Evolutionary conservation across 768 basidiomycete species (phyloP).

Genomic region (Lanmaoa pseudosensibilis): DNA sequence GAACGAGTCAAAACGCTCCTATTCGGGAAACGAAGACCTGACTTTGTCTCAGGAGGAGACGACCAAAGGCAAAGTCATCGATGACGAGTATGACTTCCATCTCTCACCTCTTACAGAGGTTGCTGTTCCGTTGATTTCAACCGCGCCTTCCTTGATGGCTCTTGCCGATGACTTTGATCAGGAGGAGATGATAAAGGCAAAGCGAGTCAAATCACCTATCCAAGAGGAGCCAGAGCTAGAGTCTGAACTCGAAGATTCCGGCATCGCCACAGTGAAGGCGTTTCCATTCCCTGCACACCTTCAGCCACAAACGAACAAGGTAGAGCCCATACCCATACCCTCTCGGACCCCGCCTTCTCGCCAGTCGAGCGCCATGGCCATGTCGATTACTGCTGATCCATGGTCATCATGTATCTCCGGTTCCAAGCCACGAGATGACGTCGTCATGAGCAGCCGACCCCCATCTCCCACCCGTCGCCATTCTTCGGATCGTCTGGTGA

Average conservation of each 20-base stretch:
- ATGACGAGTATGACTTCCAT: conserved; percentile 31
- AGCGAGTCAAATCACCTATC: conserved; percentile 20
- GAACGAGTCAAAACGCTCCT: conserved; percentile 23
- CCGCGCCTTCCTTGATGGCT: conserved; percentile 30
- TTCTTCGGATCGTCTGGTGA: conserved; percentile 24
- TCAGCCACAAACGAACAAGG: conserved; percentile 20
- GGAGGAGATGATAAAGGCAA: conserved; percentile 26
- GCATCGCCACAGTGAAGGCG: background rate
- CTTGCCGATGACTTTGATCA: conserved; percentile 31
- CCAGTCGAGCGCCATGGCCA: conserved; percentile 28
- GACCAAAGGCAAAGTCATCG: conserved; percentile 23
- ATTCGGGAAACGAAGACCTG: conserved; percentile 17
- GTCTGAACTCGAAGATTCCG: conserved; percentile 26
- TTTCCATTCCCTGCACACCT: conserved; percentile 31
- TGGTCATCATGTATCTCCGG: conserved; percentile 24
- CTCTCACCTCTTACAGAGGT: conserved; percentile 33
- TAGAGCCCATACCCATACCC: conserved; percentile 32
- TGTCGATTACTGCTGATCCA: conserved; percentile 28
- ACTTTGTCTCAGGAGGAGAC: conserved; percentile 12
- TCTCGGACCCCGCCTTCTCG: conserved; percentile 29
- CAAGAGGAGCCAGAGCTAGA: conserved; percentile 26
- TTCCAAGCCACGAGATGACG: conserved; percentile 30
- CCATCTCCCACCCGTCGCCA: conserved; percentile 27
- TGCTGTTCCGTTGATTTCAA: conserved; percentile 26
- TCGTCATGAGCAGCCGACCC: conserved; percentile 31